Percentiles rank a stretch among this genome's conserved stretches.
phyloP scores from a whole-genome alignment of 1,139 yeast genomes.

The Candida smagusa region DNA sequence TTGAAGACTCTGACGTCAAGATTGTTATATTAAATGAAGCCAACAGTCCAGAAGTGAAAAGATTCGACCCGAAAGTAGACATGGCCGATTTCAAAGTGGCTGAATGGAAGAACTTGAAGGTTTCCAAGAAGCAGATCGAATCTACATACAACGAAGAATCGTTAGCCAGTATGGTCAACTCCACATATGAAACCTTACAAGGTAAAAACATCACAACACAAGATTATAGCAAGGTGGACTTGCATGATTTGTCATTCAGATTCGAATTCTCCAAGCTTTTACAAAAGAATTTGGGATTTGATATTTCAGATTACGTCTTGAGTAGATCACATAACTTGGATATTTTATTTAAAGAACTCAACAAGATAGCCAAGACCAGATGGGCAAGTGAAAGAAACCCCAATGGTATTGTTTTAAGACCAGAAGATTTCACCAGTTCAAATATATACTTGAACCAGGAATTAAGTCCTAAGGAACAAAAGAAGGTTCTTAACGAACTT shows the following conservation, averaged over 20 bases:
- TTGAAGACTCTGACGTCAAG: conserved; percentile 29
- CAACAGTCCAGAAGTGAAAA: conserved; percentile 32
- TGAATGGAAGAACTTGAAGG: conserved; percentile 34
- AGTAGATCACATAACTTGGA: conserved; percentile 47
- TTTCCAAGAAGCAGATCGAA: conserved; percentile 28
- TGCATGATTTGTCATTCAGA: conserved; percentile 53
- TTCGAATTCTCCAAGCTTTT: conserved; percentile 57
- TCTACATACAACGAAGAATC: conserved; percentile 23
- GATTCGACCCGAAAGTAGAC: conserved; percentile 27
- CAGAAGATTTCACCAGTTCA: conserved; percentile 32
- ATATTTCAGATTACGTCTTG: conserved; percentile 63
- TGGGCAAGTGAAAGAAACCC: conserved; percentile 67
- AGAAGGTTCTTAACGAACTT: conserved; percentile 26
- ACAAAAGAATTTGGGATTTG: conserved; percentile 58
- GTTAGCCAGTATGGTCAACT: conserved; percentile 23
- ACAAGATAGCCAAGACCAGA: conserved; percentile 43
- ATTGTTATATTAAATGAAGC: conserved; percentile 35
- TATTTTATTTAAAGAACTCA: conserved; percentile 44
- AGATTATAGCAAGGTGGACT: conserved; percentile 17
- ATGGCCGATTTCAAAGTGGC: conserved; percentile 34
- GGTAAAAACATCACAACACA: conserved; percentile 15
- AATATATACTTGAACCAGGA: conserved; percentile 54
- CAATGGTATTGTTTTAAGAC: conserved; percentile 53
- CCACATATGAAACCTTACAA: conserved; percentile 23
- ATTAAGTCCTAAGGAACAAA: conserved; percentile 28